These are phyloP conservation scores for Aspergillus sp. DNA, from an alignment of 2,329 filamentous ascomycete genomes.

Conservation along the genomic window DNA sequence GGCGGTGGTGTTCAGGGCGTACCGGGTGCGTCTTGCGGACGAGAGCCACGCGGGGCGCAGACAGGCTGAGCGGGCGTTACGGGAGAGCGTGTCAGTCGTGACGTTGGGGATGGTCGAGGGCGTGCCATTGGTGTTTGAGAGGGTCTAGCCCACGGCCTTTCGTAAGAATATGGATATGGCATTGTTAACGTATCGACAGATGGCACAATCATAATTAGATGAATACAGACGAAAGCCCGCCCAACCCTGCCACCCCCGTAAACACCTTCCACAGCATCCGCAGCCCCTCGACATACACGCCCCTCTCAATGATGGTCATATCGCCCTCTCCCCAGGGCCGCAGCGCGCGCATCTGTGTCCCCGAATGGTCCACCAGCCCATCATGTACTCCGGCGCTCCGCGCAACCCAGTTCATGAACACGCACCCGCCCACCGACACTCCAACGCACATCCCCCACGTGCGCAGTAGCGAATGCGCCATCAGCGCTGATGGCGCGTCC, in stretches of 20 bases:
- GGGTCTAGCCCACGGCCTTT: too few species aligned
- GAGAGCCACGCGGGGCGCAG: background rate
- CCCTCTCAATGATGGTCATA: background rate
- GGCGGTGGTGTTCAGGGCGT: conserved; percentile 13
- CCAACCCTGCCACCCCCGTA: conserved; percentile 24
- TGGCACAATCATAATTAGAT: background rate
- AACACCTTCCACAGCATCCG: conserved; percentile 25
- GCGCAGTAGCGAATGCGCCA: conserved; percentile 38
- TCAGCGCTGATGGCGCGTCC: conserved; percentile 19
- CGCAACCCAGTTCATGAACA: conserved; percentile 43
- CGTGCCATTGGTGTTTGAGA: conserved; percentile 15
- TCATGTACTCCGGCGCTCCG: conserved; percentile 9
- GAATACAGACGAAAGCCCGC: conserved; percentile 12
- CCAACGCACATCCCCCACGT: conserved; percentile 47
- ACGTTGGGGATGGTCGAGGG: conserved; percentile 16
- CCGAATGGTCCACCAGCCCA: conserved; percentile 1
- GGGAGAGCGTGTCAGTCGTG: conserved; percentile 11
- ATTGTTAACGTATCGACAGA: background rate
- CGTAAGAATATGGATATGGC: background rate
- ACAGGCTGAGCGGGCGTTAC: conserved; percentile 9
- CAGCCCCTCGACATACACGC: conserved; percentile 21
- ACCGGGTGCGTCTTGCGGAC: conserved; percentile 13
- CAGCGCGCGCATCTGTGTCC: background rate
- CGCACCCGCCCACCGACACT: conserved; percentile 37
- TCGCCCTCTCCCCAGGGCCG: conserved; percentile 4